phyloP scores from a whole-genome alignment of 2,329 filamentous ascomycete genomes.

The Monosporascus sp. region DNA sequence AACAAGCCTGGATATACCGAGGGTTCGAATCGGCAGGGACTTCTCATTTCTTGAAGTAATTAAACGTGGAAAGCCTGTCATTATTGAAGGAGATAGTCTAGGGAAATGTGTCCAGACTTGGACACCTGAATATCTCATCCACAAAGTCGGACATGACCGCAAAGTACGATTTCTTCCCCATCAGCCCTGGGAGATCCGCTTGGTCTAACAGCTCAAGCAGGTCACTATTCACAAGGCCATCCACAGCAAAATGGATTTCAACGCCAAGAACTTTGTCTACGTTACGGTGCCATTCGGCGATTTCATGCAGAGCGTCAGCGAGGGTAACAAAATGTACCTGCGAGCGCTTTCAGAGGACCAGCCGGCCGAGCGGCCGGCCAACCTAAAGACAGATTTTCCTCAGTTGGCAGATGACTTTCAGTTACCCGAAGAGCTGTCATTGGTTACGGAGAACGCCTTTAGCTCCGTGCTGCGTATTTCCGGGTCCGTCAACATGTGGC shows the following conservation, averaged over 20 bases:
- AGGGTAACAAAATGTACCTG: slow-evolving; percentile 66
- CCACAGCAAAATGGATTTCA: slow-evolving; percentile 69
- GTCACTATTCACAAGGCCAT: slow-evolving; percentile 69
- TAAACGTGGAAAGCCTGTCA: slow-evolving; percentile 50
- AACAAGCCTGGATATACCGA: slow-evolving; percentile 38
- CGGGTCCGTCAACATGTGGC: slow-evolving; percentile 78
- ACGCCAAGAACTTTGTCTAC: slow-evolving; percentile 77
- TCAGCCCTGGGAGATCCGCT: neutral
- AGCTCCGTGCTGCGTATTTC: slow-evolving; percentile 78
- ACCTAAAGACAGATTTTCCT: slow-evolving; percentile 67
- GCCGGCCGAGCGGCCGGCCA: slow-evolving; percentile 65
- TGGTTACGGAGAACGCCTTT: slow-evolving; percentile 59
- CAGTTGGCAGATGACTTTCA: slow-evolving; percentile 62
- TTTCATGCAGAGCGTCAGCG: slow-evolving; percentile 57
- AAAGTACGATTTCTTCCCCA: slow-evolving; percentile 39
- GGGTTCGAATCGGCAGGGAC: slow-evolving; percentile 44
- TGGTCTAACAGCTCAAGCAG: slow-evolving; percentile 29
- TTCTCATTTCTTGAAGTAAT: slow-evolving; percentile 58
- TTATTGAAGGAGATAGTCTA: slow-evolving; percentile 61
- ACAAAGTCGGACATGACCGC: slow-evolving; percentile 54
- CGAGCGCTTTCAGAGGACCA: slow-evolving; percentile 66
- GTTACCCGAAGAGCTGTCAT: slow-evolving; percentile 56
- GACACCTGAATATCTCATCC: slow-evolving; percentile 63
- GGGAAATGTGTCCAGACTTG: slow-evolving; percentile 64
- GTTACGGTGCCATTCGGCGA: slow-evolving; percentile 59